Base-by-base conservation (phyloP, 1,284 basidiomycete genomes). In the Trichosporon inkin region DNA sequence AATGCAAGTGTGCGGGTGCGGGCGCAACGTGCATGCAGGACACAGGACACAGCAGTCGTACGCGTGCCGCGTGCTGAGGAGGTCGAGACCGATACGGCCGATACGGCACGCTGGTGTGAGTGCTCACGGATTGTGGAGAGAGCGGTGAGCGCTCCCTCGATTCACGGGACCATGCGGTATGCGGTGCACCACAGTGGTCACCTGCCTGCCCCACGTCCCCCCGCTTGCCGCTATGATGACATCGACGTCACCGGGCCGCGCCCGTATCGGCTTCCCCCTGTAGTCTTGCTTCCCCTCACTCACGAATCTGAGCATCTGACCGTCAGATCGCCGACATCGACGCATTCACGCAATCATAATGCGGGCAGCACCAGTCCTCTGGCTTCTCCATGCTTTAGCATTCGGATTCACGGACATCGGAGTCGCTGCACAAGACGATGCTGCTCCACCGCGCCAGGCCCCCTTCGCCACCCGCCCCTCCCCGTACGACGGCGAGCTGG, bases 331-430 rank as follows among this genome's bases (percentile, higher is more conserved):
- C 38, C 7, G 16, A 32, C 8, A 32, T 4, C 11, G 44, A n/a
- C 44, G 44, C 22, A 49, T 49, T 49, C 44, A 49, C 24, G 24
- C 22, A 28, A 49, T 24, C 44, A 32, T n/a, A 49, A 49, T 49
- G 44, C 44, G 44, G 22, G 44, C 44, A 16, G n/a, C 44, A 13
- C n/a, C 44, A 16, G 44, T 24, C 22, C 44, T 49, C 44, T 49
- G 44, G 44, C 22, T 49, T 16, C 16, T 49, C 44, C 24, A 49
- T 49, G 44, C 44, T 49, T 11, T 49, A 3, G 44, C 44, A 24
- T 32, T 49, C 22, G 44, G 14, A 49, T 16, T 49, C 44, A 28
- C 24, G 44, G 44, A 32, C 24, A 10, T 8, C 14, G 6, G 22
- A 13, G 44, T 17, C 10, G 44, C 28, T 24, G 44, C 44, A 16